phyloP scores from a whole-genome alignment of 305 asterid genomes.

The Fraxinus ornus region DNA sequence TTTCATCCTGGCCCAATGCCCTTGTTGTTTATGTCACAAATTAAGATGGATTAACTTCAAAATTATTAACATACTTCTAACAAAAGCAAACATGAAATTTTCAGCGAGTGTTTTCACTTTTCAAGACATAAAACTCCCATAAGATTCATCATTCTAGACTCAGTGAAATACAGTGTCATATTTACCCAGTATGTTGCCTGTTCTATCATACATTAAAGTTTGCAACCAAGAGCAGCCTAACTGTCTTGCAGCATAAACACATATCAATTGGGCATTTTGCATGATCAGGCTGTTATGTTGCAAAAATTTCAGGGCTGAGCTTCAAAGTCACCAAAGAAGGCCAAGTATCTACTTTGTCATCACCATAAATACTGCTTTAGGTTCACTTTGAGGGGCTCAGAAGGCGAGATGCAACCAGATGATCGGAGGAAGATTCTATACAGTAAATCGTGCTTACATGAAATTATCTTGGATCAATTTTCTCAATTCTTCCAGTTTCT shows the following conservation, averaged over 20 bases:
- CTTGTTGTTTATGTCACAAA: not conserved
- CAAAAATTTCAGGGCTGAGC: not conserved
- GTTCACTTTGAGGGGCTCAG: not conserved
- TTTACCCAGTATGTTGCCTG: not conserved
- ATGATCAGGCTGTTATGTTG: not conserved
- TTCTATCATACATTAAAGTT: not conserved
- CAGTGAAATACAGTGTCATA: not conserved
- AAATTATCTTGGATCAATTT: not conserved
- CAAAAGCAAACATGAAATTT: not conserved
- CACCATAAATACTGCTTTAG: not conserved
- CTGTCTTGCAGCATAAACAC: not conserved
- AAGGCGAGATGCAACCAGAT: not conserved
- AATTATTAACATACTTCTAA: not conserved
- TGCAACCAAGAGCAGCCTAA: not conserved
- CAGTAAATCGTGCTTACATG: not conserved
- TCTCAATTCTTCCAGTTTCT: conserved; percentile 63
- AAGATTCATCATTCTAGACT: not conserved
- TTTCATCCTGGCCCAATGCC: not conserved
- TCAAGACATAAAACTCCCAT: not conserved
- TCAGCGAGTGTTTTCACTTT: not conserved
- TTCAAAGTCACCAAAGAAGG: not conserved
- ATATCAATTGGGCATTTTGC: not conserved
- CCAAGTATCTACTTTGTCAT: not conserved
- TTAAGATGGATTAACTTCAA: not conserved
- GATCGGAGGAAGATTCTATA: not conserved